A percentile compares a stretch with the other conserved stretches of the same genome.
phyloP scores from a whole-genome alignment of 805 yeast species.

The Starmerella sirachaensis region DNA sequence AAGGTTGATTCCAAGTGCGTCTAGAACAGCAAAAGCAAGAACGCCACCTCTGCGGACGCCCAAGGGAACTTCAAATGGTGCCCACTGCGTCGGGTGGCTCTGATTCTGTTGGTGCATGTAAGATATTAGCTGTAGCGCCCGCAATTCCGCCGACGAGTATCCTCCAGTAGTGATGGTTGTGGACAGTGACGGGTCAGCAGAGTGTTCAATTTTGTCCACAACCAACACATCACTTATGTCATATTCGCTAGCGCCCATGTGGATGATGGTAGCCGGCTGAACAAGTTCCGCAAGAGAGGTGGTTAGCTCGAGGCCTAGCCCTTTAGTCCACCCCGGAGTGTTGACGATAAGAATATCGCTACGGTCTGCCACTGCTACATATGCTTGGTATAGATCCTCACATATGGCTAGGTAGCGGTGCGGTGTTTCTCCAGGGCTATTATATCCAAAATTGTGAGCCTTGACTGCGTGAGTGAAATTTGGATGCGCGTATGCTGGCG shows the following conservation, averaged over 20 bases:
- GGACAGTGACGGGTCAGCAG: neutral
- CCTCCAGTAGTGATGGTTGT: slow-evolving; percentile 28
- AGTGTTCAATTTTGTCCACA: slow-evolving; percentile 6
- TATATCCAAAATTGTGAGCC: slow-evolving; percentile 46
- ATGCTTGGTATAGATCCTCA: slow-evolving; percentile 32
- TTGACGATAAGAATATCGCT: slow-evolving; percentile 42
- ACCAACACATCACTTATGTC: slow-evolving; percentile 11
- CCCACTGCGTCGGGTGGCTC: slow-evolving; percentile 27
- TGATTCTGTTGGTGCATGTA: slow-evolving; percentile 23
- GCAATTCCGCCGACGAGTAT: slow-evolving; percentile 21
- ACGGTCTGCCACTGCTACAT: slow-evolving; percentile 4
- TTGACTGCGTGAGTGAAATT: slow-evolving; percentile 17
- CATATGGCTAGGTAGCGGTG: slow-evolving; percentile 38
- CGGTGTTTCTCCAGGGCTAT: slow-evolving; percentile 60
- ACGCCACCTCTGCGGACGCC: slow-evolving; percentile 18
- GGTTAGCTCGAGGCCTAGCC: slow-evolving; percentile 64
- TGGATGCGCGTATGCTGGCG: slow-evolving; percentile 31
- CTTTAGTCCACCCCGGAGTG: slow-evolving; percentile 87
- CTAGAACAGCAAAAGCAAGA: slow-evolving; percentile 16
- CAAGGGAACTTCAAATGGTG: slow-evolving; percentile 26
- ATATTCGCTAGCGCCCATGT: slow-evolving; percentile 36
- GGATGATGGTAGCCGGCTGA: slow-evolving; percentile 42
- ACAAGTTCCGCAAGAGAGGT: slow-evolving; percentile 32
- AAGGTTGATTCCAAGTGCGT: slow-evolving; percentile 21
- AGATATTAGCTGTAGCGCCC: slow-evolving; percentile 22